A percentile compares a stretch with the other conserved stretches of the same genome.
Conservation (phyloP, 2,329 filamentous ascomycete genomes). For the Monilinia laxa region DNA sequence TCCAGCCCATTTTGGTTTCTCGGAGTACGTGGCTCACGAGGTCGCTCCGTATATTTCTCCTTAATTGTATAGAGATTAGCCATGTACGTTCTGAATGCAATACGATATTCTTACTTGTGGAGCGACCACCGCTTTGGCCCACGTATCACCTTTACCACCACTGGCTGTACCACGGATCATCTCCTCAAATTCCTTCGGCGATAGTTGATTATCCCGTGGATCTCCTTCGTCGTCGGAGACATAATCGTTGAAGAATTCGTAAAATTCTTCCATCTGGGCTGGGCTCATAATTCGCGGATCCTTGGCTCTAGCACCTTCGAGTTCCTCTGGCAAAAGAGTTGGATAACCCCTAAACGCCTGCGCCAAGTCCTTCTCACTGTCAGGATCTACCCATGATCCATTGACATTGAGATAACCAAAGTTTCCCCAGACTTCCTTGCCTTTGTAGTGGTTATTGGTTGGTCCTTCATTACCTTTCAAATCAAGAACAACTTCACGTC, state of each 20-base stretch:
- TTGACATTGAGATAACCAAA: slow-evolving; percentile 37
- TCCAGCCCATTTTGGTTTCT: background rate
- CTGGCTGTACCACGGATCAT: slow-evolving; percentile 41
- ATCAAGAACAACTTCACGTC: slow-evolving; percentile 16
- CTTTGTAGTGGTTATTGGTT: slow-evolving; percentile 31
- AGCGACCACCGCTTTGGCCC: slow-evolving; percentile 10
- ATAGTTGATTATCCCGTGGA: slow-evolving; percentile 42
- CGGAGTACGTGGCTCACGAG: slow-evolving; percentile 2
- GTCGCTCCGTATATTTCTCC: slow-evolving; percentile 27
- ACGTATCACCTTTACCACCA: slow-evolving; percentile 20
- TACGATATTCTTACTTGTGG: slow-evolving; percentile 9
- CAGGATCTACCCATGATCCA: slow-evolving; percentile 38
- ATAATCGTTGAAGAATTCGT: slow-evolving; percentile 31
- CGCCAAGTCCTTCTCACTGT: slow-evolving; percentile 31
- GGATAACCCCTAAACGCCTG: slow-evolving; percentile 27
- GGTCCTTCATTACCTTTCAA: slow-evolving; percentile 14
- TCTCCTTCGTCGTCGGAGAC: slow-evolving; percentile 46
- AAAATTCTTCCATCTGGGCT: slow-evolving; percentile 31
- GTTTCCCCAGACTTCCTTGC: slow-evolving; percentile 30
- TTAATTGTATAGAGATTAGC: slow-evolving; percentile 23
- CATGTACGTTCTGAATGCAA: slow-evolving; percentile 27
- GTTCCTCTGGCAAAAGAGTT: slow-evolving; percentile 1
- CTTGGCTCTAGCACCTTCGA: slow-evolving; percentile 17
- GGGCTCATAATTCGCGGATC: slow-evolving; percentile 29
- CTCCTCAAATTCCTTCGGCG: slow-evolving; percentile 47